phyloP scores from a whole-genome alignment of 1,139 yeast species.

The Blastobotrys petasosporus region DNA sequence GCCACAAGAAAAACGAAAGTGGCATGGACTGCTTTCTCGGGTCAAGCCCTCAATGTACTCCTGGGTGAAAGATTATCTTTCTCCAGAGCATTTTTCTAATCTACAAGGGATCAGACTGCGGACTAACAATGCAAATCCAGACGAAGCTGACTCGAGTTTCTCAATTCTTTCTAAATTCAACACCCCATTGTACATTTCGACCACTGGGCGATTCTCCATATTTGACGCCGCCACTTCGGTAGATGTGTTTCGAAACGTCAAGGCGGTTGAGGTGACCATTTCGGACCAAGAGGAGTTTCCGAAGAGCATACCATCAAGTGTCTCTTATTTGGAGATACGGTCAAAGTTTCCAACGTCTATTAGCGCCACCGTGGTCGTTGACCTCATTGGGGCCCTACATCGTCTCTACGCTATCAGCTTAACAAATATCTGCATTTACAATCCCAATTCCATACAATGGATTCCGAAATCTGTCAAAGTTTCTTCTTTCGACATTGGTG shows the following conservation, averaged over 20 bases:
- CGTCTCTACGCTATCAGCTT: constrained; percentile 1
- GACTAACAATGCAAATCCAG: background rate
- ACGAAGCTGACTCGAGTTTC: background rate
- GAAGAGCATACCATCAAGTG: background rate
- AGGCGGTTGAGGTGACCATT: background rate
- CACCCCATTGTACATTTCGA: background rate
- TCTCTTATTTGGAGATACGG: constrained; percentile 1
- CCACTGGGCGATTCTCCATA: background rate
- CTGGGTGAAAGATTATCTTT: background rate
- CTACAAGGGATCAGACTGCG: too few species aligned
- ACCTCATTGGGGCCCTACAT: background rate
- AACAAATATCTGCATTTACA: constrained; percentile 6
- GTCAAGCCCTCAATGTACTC: background rate
- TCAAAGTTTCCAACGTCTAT: background rate
- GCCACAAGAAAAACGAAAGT: too few species aligned
- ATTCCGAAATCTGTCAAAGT: constrained; percentile 4
- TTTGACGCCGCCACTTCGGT: background rate
- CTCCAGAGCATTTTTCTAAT: too few species aligned
- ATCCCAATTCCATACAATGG: constrained; percentile 6
- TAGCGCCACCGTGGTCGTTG: background rate
- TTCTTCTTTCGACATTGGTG: background rate
- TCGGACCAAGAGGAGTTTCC: background rate
- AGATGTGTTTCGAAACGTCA: background rate
- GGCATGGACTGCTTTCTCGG: too few species aligned
- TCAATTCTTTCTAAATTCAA: background rate